Percentiles rank a stretch among this genome's conserved stretches.
phyloP scores from a whole-genome alignment of 495 filamentous ascomycete genomes.

The Neurospora sp. region DNA sequence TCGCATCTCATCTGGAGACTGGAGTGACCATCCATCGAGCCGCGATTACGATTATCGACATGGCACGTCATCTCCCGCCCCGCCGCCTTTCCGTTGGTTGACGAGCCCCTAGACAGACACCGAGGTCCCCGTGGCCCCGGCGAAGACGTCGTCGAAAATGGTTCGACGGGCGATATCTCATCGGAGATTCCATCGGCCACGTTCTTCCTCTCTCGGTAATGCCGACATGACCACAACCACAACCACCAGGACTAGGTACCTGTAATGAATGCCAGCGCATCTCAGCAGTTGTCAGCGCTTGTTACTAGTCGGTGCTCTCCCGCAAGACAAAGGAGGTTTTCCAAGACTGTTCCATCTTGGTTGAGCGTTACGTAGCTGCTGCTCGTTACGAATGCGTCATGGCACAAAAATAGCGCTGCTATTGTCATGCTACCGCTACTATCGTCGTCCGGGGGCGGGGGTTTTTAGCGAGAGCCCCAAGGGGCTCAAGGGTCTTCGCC shows the following conservation, averaged over 20 bases:
- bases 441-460: background rate
- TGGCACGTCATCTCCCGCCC: background rate
- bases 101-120: background rate
- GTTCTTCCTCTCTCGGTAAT: background rate
- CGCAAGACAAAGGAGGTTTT: background rate
- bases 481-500: background rate
- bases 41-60: background rate
- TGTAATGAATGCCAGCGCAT: background rate
- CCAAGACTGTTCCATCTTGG: background rate
- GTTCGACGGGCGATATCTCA: background rate
- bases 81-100: background rate
- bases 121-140: background rate
- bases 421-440: background rate
- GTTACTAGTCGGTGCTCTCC: background rate
- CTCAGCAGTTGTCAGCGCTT: background rate
- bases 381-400: background rate
- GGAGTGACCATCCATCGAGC: background rate
- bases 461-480: background rate
- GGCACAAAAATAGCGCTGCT: background rate
- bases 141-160: background rate
- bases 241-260: background rate
- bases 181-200: background rate
- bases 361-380: background rate
- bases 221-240: background rate
- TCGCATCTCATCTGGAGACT: background rate